Evolutionary conservation across 352 stramenopile species (phyloP).

Genomic region (Plasmopara muralis): DNA sequence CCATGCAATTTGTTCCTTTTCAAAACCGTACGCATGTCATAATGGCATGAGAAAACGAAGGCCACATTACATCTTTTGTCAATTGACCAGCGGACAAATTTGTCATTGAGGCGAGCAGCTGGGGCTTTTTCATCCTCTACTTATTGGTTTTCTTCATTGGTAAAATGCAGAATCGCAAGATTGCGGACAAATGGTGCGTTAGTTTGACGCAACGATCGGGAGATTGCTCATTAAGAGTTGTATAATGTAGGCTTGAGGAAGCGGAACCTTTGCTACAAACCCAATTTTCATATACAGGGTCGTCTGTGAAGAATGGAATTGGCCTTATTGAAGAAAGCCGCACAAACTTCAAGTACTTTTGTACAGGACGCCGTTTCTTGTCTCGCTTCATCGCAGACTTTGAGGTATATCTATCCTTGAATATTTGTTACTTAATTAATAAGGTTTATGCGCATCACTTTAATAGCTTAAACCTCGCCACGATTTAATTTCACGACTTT

Average conservation of each 20-base stretch:
- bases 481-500: constrained; percentile 57
- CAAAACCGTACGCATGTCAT: constrained; percentile 22
- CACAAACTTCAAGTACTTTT: constrained; percentile 84
- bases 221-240: background rate
- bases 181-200: constrained; percentile 55
- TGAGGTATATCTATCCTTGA: constrained; percentile 22
- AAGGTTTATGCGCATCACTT: background rate
- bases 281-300: constrained; percentile 72
- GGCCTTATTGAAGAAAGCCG: constrained; percentile 65
- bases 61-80: background rate
- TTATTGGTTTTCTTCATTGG: constrained; percentile 55
- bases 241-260: constrained; percentile 44
- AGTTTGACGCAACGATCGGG: background rate
- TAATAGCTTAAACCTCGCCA: constrained; percentile 45
- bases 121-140: constrained; percentile 44
- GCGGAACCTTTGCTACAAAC: constrained; percentile 55
- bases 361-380: constrained; percentile 71
- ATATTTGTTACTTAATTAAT: no score
- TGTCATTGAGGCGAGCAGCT: constrained; percentile 38
- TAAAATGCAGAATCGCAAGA: constrained; percentile 57
- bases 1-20: constrained; percentile 31
- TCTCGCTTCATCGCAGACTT: constrained; percentile 61
- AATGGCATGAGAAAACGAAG: background rate
- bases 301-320: constrained; percentile 46
- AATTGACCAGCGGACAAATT: constrained; percentile 39